Base-by-base conservation (phyloP, 768 basidiomycete genomes). In the Lentinula detonsa region DNA sequence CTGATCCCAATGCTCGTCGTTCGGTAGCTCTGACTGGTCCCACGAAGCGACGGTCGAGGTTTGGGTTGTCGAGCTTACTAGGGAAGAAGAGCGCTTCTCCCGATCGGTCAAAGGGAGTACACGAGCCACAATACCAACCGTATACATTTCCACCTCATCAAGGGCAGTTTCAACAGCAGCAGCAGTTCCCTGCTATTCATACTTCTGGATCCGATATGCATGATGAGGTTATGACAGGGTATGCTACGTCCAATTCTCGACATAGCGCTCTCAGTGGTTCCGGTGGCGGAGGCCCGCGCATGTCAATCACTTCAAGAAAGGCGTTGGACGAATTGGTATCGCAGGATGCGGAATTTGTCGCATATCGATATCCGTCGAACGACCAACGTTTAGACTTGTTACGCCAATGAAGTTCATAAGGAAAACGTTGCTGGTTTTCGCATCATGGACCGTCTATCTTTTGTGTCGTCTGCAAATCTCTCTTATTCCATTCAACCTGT, bases 291-390 rank as follows among this genome's bases (percentile, higher is more conserved):
- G 68, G 72, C 35, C 75, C 84, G 52, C 79, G 88, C 57, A 77
- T 85, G 78, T 89, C 88, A 45, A 75, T 85, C 18, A 78, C 80
- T 9, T 86, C 87, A 16, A 81, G 86, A 60, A 91, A 85, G 75
- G 85, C 85, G 51, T 77, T 91, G 59, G 89, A 90, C 66, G 85
- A 87, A 65, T 78, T 91, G 21, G 90, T 94, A n/a, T 81, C 87
- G n/a, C 92, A 90, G 72, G 91, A 92, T 70, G 73, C 83, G 3
- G 89, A 93, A 16, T 93, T 94, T 68, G 85, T 93, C 62, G 90
- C 91, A 3, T 93, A 93, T 70, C 85, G 91, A 43, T 94, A 94
- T 71, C 92, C 92, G 6, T 92, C 91, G 13, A 83, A 79, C 64
- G 86, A 89, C 65, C 86, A 90, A 65, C 84, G 81, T 42, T 67